Evolutionary conservation across 2,329 filamentous ascomycete genomes (phyloP).

Genomic region (Epichloe baconii): DNA sequence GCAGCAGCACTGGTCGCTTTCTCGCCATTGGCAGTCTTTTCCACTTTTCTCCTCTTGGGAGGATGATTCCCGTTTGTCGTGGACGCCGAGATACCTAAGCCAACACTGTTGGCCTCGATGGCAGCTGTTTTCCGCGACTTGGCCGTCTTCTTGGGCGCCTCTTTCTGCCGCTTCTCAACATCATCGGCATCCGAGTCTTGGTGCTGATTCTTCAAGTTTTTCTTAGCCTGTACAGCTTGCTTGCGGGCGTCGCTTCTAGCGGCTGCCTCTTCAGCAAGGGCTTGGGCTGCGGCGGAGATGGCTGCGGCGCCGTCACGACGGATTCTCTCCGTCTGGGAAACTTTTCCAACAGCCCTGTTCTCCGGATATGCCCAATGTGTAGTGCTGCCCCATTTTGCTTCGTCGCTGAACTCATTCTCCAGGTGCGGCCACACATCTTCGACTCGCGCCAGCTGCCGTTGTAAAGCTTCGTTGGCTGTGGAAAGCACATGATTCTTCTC

Average conservation of each 20-base stretch:
- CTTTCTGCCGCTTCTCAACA: constrained; percentile 36
- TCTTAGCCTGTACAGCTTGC: constrained; percentile 66
- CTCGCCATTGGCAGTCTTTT: constrained; percentile 44
- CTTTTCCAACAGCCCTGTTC: constrained; percentile 51
- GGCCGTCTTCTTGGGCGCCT: constrained; percentile 46
- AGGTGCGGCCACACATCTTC: constrained; percentile 81
- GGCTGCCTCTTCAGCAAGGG: constrained; percentile 71
- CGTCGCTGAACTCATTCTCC: constrained; percentile 81
- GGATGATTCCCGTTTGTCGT: constrained; percentile 41
- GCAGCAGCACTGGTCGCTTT: constrained; percentile 20
- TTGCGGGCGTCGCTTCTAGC: constrained; percentile 74
- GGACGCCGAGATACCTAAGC: constrained; percentile 52
- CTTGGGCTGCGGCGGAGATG: constrained; percentile 63
- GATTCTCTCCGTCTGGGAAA: constrained; percentile 58
- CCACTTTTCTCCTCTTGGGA: constrained; percentile 69
- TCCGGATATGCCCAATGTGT: constrained; percentile 94
- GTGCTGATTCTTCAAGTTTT: constrained; percentile 54
- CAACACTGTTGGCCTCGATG: constrained; percentile 38
- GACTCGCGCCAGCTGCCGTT: constrained; percentile 71
- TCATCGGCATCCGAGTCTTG: constrained; percentile 75
- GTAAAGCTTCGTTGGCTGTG: constrained; percentile 79
- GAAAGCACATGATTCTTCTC: constrained; percentile 97
- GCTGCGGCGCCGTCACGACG: constrained; percentile 66
- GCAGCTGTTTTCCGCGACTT: constrained; percentile 53
- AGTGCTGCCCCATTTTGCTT: constrained; percentile 82